Conservation (phyloP, 441 rosid genomes). For the Breynia disticha region DNA sequence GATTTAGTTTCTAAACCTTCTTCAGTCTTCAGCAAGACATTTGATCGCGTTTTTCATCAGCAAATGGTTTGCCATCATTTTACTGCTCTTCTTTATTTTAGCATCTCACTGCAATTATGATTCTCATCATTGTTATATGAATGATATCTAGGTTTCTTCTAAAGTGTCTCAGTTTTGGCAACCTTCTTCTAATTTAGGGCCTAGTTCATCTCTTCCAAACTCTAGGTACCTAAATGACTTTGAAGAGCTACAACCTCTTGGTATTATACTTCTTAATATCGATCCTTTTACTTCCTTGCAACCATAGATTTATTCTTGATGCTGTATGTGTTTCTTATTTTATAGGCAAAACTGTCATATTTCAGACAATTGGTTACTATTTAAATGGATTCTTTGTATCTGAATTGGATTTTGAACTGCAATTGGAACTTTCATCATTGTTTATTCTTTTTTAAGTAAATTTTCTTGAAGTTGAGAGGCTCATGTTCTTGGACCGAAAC, state of each 20-base stretch:
- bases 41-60: conserved; percentile 61
- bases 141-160: conserved; percentile 51
- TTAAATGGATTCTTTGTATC: background rate
- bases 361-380: background rate
- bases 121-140: conserved; percentile 13
- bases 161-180: conserved; percentile 86
- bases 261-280: conserved; percentile 31
- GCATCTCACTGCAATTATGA: conserved; percentile 12
- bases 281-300: conserved; percentile 3
- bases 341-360: background rate
- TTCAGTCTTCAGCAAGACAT: conserved; percentile 54
- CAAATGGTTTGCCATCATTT: conserved; percentile 39
- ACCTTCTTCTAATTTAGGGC: conserved; percentile 48
- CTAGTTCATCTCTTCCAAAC: conserved; percentile 42
- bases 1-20: conserved; percentile 75
- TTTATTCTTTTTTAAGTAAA: conserved; percentile 1
- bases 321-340: background rate
- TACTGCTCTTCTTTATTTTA: conserved; percentile 10
- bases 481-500: background rate
- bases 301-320: background rate
- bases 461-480: background rate
- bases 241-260: conserved; percentile 89
- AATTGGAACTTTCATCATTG: background rate
- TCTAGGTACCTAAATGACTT: conserved; percentile 94
- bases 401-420: background rate